Evolutionary conservation across 148 eudicot genomes (phyloP).

Genomic region (Rhododendron henanense): DNA sequence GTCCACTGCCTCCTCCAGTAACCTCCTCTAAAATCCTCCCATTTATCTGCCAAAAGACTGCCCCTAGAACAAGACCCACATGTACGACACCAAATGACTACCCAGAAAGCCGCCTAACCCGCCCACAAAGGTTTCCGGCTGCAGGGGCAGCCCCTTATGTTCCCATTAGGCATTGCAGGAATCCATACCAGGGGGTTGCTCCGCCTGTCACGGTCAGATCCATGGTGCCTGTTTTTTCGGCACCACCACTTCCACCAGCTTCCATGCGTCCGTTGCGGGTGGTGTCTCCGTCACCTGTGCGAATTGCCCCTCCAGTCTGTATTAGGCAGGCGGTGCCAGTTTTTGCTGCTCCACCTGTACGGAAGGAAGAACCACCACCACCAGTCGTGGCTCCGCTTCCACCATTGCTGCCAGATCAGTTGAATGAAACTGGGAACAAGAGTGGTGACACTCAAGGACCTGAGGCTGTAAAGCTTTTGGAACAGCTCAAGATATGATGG

Average conservation of each 20-base stretch:
- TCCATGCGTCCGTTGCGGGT: slow-evolving; percentile 20
- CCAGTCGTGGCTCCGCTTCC: slow-evolving; percentile 5
- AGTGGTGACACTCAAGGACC: slow-evolving; percentile 19
- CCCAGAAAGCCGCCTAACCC: slow-evolving; percentile 26
- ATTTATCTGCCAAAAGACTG: slow-evolving; percentile 50
- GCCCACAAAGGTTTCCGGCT: slow-evolving; percentile 39
- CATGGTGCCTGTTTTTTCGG: slow-evolving; percentile 61
- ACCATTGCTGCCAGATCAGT: slow-evolving; percentile 3
- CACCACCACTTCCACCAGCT: slow-evolving; percentile 54
- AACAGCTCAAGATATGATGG: slow-evolving; percentile 53
- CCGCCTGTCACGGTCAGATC: slow-evolving; percentile 64
- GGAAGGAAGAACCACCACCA: slow-evolving; percentile 22
- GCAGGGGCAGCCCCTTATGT: slow-evolving; percentile 57
- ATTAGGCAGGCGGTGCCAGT: slow-evolving; percentile 55
- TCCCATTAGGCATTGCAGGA: slow-evolving; percentile 50
- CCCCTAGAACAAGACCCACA: slow-evolving; percentile 34
- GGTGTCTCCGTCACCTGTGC: slow-evolving; percentile 33
- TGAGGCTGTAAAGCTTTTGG: slow-evolving; percentile 41
- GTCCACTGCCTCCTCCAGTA: slow-evolving; percentile 49
- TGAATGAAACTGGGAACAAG: slow-evolving; percentile 17
- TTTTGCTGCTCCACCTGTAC: slow-evolving; percentile 38
- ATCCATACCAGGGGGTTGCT: slow-evolving; percentile 53
- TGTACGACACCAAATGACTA: slow-evolving; percentile 28
- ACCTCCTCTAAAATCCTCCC: slow-evolving; percentile 73
- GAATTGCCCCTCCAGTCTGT: slow-evolving; percentile 45